Evolutionary conservation across 176 grass and related monocot species (phyloP).

Genomic region (Oryza glumipatula): DNA sequence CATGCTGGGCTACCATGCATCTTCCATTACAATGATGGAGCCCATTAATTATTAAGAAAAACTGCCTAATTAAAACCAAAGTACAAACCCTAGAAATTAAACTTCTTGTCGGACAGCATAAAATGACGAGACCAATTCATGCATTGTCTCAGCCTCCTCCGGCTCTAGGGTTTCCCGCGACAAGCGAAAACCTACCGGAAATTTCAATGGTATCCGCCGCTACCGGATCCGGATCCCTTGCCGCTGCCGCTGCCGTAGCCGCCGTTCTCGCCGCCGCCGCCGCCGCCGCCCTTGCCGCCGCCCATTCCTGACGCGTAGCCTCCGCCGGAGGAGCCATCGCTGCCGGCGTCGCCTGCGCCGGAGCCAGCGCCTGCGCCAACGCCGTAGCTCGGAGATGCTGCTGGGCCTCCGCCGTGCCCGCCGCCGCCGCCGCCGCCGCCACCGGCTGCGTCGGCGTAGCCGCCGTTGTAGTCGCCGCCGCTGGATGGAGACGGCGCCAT

Average conservation of each 20-base stretch:
- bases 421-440: conserved; percentile 20
- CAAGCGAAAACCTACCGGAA: background rate
- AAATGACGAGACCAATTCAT: conserved; percentile 14
- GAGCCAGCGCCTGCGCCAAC: conserved; percentile 8
- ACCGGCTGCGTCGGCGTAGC: conserved; percentile 16
- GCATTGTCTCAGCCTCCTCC: background rate
- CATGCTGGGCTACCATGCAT: conserved; percentile 22
- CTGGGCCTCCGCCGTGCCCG: background rate
- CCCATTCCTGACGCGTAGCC: conserved; percentile 31
- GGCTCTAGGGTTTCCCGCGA: background rate
- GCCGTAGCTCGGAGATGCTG: conserved; percentile 21
- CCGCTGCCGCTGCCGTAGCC: conserved; percentile 28
- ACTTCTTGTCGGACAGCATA: background rate
- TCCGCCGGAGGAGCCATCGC: background rate
- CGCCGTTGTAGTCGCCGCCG: background rate
- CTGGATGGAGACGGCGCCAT: background rate
- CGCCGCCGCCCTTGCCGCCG: conserved; percentile 29
- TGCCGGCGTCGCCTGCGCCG: conserved; percentile 28
- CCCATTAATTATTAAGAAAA: conserved; percentile 27
- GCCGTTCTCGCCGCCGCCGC: conserved; percentile 23
- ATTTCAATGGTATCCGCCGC: conserved; percentile 23
- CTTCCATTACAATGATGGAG: conserved; percentile 11
- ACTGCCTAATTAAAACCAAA: background rate
- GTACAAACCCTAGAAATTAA: background rate
- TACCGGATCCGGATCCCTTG: conserved; percentile 29